Percentiles rank a stretch among this genome's conserved stretches.
These are phyloP conservation scores for Lactarius evosmus DNA, from an alignment of 768 basidiomycete genomes.

Conservation along the genomic window DNA sequence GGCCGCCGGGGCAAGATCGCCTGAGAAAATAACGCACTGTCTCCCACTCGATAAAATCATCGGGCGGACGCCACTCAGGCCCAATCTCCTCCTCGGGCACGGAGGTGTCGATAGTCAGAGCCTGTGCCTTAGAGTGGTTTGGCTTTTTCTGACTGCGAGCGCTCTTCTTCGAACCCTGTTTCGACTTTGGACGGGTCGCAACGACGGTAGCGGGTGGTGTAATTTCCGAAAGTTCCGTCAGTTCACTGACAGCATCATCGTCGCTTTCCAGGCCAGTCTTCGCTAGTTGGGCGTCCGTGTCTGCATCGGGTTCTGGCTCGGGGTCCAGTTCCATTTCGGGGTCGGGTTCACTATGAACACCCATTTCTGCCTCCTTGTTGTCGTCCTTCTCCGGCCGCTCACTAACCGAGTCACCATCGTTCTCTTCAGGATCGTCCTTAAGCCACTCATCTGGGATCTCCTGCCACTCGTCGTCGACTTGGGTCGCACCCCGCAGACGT, in stretches of 20 bases:
- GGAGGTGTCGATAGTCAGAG: slow-evolving; percentile 20
- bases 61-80: slow-evolving; percentile 36
- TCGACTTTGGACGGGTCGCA: slow-evolving; percentile 25
- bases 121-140: slow-evolving; percentile 16
- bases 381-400: slow-evolving; percentile 29
- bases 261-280: slow-evolving; percentile 63
- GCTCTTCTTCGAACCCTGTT: slow-evolving; percentile 13
- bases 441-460: slow-evolving; percentile 77
- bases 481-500: slow-evolving; percentile 50
- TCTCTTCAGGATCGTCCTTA: slow-evolving; percentile 30
- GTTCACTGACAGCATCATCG: slow-evolving; percentile 60
- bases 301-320: slow-evolving; percentile 29
- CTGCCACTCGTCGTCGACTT: slow-evolving; percentile 65
- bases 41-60: slow-evolving; percentile 85
- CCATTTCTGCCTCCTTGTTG: slow-evolving; percentile 27
- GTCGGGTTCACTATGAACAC: slow-evolving; percentile 8
- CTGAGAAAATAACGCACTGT: slow-evolving; percentile 46
- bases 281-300: slow-evolving; percentile 17
- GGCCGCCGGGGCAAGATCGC: neutral
- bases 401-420: slow-evolving; percentile 21
- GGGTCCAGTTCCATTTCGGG: slow-evolving; percentile 15
- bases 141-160: slow-evolving; percentile 14
- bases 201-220: slow-evolving; percentile 31
- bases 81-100: slow-evolving; percentile 29
- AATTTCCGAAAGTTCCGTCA: slow-evolving; percentile 70